Conservation (phyloP, 2,329 filamentous ascomycete genomes). For the Penicillium sp. region DNA sequence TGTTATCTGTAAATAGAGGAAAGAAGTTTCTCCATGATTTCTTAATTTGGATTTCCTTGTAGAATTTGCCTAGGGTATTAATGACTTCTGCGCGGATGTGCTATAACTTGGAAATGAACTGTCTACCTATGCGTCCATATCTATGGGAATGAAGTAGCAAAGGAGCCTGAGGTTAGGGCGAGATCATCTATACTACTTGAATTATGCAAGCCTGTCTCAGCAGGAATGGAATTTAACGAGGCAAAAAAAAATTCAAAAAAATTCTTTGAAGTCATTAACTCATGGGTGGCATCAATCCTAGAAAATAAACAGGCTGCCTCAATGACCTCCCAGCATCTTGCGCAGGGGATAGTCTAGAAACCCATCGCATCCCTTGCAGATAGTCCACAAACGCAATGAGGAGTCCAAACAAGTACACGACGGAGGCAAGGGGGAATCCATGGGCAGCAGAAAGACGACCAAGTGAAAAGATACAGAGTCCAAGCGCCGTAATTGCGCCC, state of each 20-base stretch:
- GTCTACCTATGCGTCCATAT: too few relatives aligned
- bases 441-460: background rate
- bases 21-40: slow-evolving; percentile 2
- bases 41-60: background rate
- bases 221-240: background rate
- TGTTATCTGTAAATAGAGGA: slow-evolving; percentile 29
- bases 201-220: background rate
- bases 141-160: background rate
- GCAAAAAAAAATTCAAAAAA: background rate
- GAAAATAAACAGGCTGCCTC: background rate
- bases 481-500: slow-evolving; percentile 7
- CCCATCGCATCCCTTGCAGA: background rate
- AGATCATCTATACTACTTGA: too few relatives aligned
- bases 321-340: background rate
- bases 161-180: too few relatives aligned
- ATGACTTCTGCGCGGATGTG: too few relatives aligned
- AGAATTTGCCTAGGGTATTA: background rate
- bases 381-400: background rate
- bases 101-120: background rate
- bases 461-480: background rate
- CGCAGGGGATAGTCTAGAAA: background rate
- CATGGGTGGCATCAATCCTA: slow-evolving; percentile 7
- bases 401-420: background rate
- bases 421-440: background rate
- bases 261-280: slow-evolving; percentile 10